Base-by-base conservation (phyloP, 805 yeast genomes). In the Candida awuae region DNA sequence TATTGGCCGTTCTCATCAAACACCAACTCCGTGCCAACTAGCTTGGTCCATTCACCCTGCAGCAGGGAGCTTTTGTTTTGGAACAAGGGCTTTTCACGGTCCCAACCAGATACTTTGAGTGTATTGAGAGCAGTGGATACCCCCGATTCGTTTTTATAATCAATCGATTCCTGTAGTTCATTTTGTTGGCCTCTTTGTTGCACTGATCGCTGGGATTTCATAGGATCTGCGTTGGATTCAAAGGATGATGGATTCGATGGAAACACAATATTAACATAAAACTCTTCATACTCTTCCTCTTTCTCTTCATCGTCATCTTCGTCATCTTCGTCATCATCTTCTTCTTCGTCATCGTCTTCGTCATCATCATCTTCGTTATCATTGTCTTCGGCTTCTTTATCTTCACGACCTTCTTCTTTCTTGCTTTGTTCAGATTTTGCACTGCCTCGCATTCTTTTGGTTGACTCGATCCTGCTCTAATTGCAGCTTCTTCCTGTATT, bases 11-110 rank as follows among this genome's bases (percentile, higher is more conserved):
- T 54, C 35, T 62, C 67, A 38, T 62, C 55, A 45, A 61, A 59
- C 1, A 61, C 56, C 30, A 62, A 35, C 37, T 62, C 96, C 0
- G 94, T 82, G 0, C 97, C 97, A 1, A 84, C 79, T 3, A 85
- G 59, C 39, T 72, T 72, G 31, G 70, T 67, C 96, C 97, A 88
- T 17, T 67, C 62, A 2, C 94, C 92, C 56, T 77, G 75, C 55
- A 76, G 85, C 4, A 84, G 59, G 28, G 70, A 66, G 37, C 71
- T 69, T 29, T 80, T 80, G 12, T 77, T 61, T 49, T 72, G 75
- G 32, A 79, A 66, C 16, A 78, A 52, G 5, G 88, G 87, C 23
- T 61, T 59, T 16, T 67, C 65, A 10, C 68, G 61, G 16, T 76
- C 73, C 19, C 81, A 53, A 0, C 81, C 84, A 14, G 80, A 67